Conservation (phyloP, 768 basidiomycete species). For the Porpolomopsis calyptriformis region DNA sequence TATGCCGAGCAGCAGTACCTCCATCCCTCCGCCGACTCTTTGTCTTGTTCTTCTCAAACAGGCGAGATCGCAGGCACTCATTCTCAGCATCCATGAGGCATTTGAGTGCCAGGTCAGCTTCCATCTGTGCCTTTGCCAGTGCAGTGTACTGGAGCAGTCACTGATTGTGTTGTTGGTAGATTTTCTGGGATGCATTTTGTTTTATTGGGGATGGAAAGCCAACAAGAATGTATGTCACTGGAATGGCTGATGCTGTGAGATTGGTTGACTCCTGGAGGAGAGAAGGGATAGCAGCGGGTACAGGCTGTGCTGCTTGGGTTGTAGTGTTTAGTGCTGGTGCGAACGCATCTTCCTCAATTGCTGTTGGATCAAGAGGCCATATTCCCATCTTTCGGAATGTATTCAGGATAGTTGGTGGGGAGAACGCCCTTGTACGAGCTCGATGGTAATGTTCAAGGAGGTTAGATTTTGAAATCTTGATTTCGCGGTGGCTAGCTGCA, state of each 20-base stretch:
- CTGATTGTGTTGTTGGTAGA: too few species aligned
- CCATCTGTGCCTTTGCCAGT: too few species aligned
- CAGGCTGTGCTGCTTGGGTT: neutral
- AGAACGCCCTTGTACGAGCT: neutral
- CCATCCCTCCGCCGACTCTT: too few species aligned
- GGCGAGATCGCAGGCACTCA: too few species aligned
- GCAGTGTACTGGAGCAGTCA: too few species aligned
- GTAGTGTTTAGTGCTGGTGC: neutral
- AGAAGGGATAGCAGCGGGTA: neutral
- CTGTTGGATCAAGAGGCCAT: neutral
- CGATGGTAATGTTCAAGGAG: constrained; percentile 6
- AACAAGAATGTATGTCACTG: too few species aligned
- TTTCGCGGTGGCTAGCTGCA: constrained; percentile 16
- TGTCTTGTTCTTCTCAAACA: too few species aligned
- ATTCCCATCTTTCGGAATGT: neutral
- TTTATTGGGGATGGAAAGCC: too few species aligned
- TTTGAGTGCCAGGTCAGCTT: too few species aligned
- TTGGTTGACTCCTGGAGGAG: neutral
- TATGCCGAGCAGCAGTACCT: too few species aligned
- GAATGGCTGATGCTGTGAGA: neutral
- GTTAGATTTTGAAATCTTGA: constrained; percentile 10
- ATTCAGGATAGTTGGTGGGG: neutral
- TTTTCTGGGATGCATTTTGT: too few species aligned
- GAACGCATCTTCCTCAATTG: neutral
- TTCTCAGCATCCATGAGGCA: too few species aligned